phyloP scores from a whole-genome alignment of 78 protist genomes.

The Polysphondylium violaceum region DNA sequence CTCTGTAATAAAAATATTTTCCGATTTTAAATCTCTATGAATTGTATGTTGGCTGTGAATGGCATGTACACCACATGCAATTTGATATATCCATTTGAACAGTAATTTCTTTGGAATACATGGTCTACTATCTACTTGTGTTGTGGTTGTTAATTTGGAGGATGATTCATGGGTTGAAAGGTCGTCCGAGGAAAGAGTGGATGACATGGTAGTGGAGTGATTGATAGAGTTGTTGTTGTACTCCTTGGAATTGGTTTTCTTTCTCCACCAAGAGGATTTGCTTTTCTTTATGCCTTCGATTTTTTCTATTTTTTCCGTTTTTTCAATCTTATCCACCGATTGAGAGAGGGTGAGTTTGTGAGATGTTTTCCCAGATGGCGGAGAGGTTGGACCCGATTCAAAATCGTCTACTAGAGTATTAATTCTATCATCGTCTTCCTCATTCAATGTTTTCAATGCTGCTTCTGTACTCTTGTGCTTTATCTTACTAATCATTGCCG shows the following conservation, averaged over 20 bases:
- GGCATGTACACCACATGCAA: slow-evolving; percentile 38
- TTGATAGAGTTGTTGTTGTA: background rate
- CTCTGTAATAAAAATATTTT: slow-evolving; percentile 23
- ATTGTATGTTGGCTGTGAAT: slow-evolving; percentile 41
- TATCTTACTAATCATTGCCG: background rate
- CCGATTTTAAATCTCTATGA: slow-evolving; percentile 50
- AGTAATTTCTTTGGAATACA: background rate
- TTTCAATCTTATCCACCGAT: slow-evolving; percentile 14
- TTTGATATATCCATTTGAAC: slow-evolving; percentile 47
- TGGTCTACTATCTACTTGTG: background rate
- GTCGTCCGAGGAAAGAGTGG: background rate
- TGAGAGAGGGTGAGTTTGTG: background rate
- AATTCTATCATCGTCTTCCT: background rate
- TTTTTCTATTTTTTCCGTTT: background rate
- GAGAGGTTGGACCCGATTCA: slow-evolving; percentile 12
- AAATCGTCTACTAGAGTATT: slow-evolving; percentile 1
- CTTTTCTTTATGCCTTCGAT: too few relatives aligned
- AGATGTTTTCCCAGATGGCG: background rate
- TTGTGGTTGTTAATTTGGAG: background rate
- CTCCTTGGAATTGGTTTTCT: background rate
- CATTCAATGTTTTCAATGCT: background rate
- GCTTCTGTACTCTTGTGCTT: background rate
- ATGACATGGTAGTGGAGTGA: background rate
- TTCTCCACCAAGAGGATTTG: too few relatives aligned
- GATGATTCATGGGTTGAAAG: background rate